Percentiles rank a stretch among this genome's conserved stretches.
Conservation (phyloP, 2,329 filamentous ascomycete genomes). For the Lasiodiplodia gonubiensis region DNA sequence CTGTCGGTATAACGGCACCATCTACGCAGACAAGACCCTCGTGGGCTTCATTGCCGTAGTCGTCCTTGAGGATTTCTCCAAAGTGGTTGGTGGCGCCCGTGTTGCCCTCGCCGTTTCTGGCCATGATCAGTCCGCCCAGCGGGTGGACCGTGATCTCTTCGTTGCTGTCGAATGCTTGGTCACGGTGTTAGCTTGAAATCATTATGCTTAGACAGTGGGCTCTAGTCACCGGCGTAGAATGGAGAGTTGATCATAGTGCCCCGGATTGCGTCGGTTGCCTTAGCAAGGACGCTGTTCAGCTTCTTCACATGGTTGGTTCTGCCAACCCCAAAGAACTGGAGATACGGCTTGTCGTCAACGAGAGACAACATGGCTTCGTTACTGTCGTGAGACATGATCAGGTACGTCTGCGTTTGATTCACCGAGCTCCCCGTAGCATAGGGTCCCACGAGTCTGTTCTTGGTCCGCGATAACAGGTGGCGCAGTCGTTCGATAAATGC, state of each 20-base stretch:
- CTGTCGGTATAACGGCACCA: conserved; percentile 65
- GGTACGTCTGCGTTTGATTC: conserved; percentile 66
- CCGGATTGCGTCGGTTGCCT: conserved; percentile 63
- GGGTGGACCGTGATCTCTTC: conserved; percentile 70
- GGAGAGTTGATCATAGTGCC: conserved; percentile 66
- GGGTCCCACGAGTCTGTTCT: conserved; percentile 63
- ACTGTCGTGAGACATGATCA: conserved; percentile 71
- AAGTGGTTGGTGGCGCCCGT: conserved; percentile 66
- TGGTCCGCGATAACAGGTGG: conserved; percentile 55
- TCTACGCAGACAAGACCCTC: conserved; percentile 67
- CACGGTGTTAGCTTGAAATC: neutral
- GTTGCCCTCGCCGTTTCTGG: conserved; percentile 60
- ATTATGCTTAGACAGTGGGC: too few species aligned
- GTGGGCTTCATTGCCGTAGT: conserved; percentile 58
- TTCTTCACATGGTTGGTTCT: conserved; percentile 61
- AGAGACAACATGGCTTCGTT: conserved; percentile 65
- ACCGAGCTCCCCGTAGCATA: conserved; percentile 63
- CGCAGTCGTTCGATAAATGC: conserved; percentile 50
- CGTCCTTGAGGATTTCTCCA: conserved; percentile 64
- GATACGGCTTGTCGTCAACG: conserved; percentile 63
- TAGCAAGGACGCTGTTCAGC: conserved; percentile 59
- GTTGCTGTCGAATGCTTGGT: neutral
- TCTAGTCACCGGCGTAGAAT: conserved; percentile 52
- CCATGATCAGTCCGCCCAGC: conserved; percentile 70
- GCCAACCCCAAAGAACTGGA: conserved; percentile 66